Conservation (phyloP, 495 filamentous ascomycete genomes). For the Aspergillus heteromorphus region DNA sequence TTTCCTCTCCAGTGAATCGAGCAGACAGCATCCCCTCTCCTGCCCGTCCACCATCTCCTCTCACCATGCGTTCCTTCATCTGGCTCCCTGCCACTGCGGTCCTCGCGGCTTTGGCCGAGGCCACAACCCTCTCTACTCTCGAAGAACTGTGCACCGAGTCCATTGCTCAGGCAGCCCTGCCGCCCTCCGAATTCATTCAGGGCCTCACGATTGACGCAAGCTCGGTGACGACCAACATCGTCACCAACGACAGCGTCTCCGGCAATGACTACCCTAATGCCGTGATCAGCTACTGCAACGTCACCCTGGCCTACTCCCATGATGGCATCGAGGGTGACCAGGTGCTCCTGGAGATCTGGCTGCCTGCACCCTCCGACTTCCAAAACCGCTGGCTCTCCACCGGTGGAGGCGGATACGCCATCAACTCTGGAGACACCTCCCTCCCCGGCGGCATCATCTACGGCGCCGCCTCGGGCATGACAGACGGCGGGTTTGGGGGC, state of each 20-base stretch:
- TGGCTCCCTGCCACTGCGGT: not conserved
- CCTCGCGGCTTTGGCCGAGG: not conserved
- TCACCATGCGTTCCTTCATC: not conserved
- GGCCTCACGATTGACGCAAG: conserved; percentile 29
- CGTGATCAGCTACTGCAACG: conserved; percentile 35
- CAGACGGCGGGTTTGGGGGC: conserved; percentile 45
- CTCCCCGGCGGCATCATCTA: conserved; percentile 38
- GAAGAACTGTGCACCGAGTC: not conserved
- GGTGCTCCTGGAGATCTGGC: conserved; percentile 33
- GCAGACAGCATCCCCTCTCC: not conserved
- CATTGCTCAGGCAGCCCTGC: conserved; percentile 21
- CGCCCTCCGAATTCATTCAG: conserved; percentile 16
- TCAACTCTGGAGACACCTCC: conserved; percentile 33
- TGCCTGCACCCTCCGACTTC: conserved; percentile 36
- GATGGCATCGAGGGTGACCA: conserved; percentile 25
- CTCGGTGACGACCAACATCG: conserved; percentile 24
- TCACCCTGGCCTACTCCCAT: conserved; percentile 43
- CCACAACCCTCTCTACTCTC: not conserved
- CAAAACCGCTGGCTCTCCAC: conserved; percentile 40
- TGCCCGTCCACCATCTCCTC: not conserved
- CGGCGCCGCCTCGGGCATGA: conserved; percentile 39
- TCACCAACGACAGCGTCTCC: conserved; percentile 26
- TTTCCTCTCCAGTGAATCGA: no score
- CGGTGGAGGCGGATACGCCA: conserved; percentile 41
- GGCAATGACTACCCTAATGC: conserved; percentile 19